phyloP scores from a whole-genome alignment of 2,329 filamentous ascomycete genomes.

The Beauveria sp. region DNA sequence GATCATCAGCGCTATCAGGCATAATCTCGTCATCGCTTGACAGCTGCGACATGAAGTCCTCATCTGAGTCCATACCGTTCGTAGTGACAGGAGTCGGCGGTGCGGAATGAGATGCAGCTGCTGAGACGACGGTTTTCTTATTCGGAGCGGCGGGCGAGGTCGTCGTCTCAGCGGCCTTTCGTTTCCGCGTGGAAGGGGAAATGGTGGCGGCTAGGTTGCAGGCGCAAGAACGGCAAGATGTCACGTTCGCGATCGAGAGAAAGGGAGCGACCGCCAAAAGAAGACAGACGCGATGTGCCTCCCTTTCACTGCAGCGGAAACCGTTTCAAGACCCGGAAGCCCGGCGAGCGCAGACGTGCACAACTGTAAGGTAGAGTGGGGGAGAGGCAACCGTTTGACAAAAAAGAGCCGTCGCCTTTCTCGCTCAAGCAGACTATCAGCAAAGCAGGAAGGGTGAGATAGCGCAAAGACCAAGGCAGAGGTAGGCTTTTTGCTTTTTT shows the following conservation, averaged over 20 bases:
- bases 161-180: conserved; percentile 60
- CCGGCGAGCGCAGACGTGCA: background rate
- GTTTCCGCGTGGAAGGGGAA: conserved; percentile 52
- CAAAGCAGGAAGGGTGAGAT: no score
- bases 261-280: background rate
- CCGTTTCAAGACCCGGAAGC: background rate
- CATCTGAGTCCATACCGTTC: conserved; percentile 85
- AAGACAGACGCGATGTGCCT: background rate
- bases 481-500: no score
- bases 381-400: background rate
- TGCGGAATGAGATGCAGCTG: conserved; percentile 34
- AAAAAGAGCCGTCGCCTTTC: background rate
- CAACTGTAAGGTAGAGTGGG: conserved; percentile 1
- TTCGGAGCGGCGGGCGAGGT: conserved; percentile 39
- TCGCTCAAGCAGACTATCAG: no score
- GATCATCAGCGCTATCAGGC: conserved; percentile 69
- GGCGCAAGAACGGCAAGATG: background rate
- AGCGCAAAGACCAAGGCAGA: no score
- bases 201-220: conserved; percentile 38
- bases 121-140: conserved; percentile 52
- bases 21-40: conserved; percentile 69
- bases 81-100: conserved; percentile 52
- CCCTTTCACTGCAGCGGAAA: background rate
- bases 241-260: background rate
- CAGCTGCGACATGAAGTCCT: conserved; percentile 81